Evolutionary conservation across 2,329 filamentous ascomycete genomes (phyloP).

Genomic region (Paramyrothecium roridum): DNA sequence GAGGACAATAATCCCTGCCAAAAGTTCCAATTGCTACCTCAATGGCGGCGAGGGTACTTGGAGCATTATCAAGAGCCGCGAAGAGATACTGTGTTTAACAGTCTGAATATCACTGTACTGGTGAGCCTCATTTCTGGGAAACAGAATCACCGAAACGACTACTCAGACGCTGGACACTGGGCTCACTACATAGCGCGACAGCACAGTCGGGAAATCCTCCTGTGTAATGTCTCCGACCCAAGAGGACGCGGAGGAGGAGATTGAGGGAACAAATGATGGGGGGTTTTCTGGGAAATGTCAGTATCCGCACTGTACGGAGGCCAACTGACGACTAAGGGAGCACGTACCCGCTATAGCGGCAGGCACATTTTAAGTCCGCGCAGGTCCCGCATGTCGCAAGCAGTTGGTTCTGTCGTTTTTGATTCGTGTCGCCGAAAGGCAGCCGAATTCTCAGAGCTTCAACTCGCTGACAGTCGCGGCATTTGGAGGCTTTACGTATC

Average conservation of each 20-base stretch:
- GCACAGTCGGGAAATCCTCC: too few species aligned
- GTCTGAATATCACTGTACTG: neutral
- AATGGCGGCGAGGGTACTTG: conserved; percentile 3
- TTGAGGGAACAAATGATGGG: neutral
- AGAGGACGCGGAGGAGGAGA: neutral
- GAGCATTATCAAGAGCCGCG: conserved; percentile 10
- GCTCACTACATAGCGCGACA: too few species aligned
- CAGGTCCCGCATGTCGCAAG: conserved; percentile 7
- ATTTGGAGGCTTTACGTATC: neutral
- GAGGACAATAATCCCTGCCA: conserved; percentile 16
- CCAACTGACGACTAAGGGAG: neutral
- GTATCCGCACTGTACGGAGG: neutral
- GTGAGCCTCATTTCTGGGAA: neutral
- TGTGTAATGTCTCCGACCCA: too few species aligned
- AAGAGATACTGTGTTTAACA: neutral
- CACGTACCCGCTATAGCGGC: neutral
- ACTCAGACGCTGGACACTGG: too few species aligned
- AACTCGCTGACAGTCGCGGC: conserved; percentile 3
- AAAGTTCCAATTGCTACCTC: conserved; percentile 10
- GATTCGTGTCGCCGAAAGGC: conserved; percentile 10
- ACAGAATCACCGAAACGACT: too few species aligned
- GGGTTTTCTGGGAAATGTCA: neutral
- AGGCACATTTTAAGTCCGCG: conserved; percentile 8
- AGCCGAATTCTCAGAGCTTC: conserved; percentile 15
- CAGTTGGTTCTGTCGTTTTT: conserved; percentile 10